Base-by-base conservation (phyloP, 2,329 filamentous ascomycete species). In the Lachnellula hyalina region DNA sequence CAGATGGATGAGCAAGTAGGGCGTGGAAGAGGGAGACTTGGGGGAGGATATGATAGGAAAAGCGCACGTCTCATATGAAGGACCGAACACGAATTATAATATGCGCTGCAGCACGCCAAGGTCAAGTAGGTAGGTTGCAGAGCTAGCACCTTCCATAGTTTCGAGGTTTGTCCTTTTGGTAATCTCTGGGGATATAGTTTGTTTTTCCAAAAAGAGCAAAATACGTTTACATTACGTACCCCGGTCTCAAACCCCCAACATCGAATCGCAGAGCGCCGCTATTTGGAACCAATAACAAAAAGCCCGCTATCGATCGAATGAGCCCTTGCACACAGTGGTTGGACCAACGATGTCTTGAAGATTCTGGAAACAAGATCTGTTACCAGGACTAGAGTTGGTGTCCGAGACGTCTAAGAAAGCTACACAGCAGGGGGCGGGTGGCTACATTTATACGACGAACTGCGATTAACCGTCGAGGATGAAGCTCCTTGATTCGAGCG, bases 381-480 rank as follows among this genome's bases (percentile, higher is more conserved):
- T 62, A 54, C 58, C 58, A 48, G 56, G 49, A 58, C 53, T 54
- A 53, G 46, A 47, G 54, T 57, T 47, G 54, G 59, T 55, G 46
- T 46, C 57, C 57, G 56, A 56, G 52, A 57, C 46, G 53, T 53
- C 61, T 60, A 66, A 63, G 60, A 56, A 32, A 63, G 61, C 53
- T 58, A 57, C 59, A 60, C 61, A 59, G 64, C 65, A 66, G 63
- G 44, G 55, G 61, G 58, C 65, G 65, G 63, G 53, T 59, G 56
- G 57, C 58, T 63, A 66, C 64, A 65, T 63, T 58, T 59, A 63
- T 59, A 63, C 53, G 54, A 56, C 48, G 54, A 56, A 59, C 53
- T 56, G 52, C 53, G 41, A 50, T 58, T 56, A 52, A 47, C 51
- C 47, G 49, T 47, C 42, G 42, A 41, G 55, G 54, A 32, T 51